Conservation (phyloP, 257 asterid genomes). For the Ilex asprella region DNA sequence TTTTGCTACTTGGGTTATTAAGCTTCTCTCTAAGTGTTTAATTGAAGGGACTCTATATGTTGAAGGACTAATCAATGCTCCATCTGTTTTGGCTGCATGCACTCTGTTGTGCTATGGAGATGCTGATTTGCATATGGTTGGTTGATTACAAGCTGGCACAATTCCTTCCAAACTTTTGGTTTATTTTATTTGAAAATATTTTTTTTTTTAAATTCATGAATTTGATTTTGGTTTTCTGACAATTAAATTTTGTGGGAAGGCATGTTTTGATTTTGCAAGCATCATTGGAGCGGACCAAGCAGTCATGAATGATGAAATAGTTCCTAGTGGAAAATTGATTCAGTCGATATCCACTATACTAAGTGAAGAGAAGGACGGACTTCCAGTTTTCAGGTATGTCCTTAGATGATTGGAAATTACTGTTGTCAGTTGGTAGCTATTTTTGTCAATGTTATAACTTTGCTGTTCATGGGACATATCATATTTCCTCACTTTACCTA, state of each 20-base stretch:
- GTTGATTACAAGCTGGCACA: constrained; percentile 17
- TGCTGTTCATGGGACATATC: too few relatives aligned
- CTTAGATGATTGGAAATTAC: not conserved
- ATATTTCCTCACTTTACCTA: too few relatives aligned
- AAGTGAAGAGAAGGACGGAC: constrained; percentile 41
- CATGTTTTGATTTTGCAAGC: constrained; percentile 82
- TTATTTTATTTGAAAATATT: not conserved
- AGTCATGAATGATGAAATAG: constrained; percentile 42
- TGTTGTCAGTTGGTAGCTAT: too few relatives aligned
- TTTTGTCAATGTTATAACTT: too few relatives aligned
- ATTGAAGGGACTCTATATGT: constrained; percentile 83
- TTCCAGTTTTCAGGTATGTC: constrained; percentile 62
- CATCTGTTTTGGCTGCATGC: constrained; percentile 67
- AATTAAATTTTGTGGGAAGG: constrained; percentile 46
- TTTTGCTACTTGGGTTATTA: constrained; percentile 70
- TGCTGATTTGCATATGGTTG: constrained; percentile 82
- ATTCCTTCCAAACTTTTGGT: constrained; percentile 1
- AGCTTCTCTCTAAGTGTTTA: constrained; percentile 73
- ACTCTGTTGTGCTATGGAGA: constrained; percentile 68
- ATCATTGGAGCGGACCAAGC: constrained; percentile 40
- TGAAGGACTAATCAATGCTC: constrained; percentile 72
- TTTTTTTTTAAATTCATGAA: constrained; percentile 3
- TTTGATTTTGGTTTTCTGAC: constrained; percentile 23
- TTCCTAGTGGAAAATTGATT: constrained; percentile 67
- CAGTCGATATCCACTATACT: constrained; percentile 53